Base-by-base conservation (phyloP, 2,329 filamentous ascomycete genomes). In the Cladosporium phlei region DNA sequence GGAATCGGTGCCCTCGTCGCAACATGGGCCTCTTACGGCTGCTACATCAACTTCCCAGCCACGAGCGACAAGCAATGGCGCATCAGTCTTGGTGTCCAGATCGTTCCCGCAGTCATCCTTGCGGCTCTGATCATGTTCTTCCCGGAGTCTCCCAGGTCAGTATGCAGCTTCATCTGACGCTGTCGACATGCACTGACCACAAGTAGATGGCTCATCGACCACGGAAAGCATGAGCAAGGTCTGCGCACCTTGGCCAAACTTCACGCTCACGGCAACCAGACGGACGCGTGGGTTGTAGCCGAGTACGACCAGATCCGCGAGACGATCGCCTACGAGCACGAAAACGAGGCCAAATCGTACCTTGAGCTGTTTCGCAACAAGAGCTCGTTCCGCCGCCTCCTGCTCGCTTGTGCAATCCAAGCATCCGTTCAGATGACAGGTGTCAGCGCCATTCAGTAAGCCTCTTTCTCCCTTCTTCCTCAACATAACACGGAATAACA, bases 371-470 rank as follows among this genome's bases (percentile, higher is more conserved):
- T 88, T 67, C 79, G 61, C 9, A 77, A 78, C 57, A 74, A 70
- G 58, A 80, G 82, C 1, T 81, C 76, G 25, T 86, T 88, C 72
- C 82, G 85, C 24, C 78, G 86, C 12, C 72, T 88, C 5, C 81
- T 88, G 61, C 71, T 89, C 7, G 82, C 82, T 25, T 79, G 77
- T 55, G 74, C 84, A 1, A 68, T 88, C 1, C 85, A 89, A 62
- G 85, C 81, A 0, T 80, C 78, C 0, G 73, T 83, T 3, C 86
- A 89, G 62, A 86, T 89, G 82, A 88, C 85, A 0, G 86, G 85
- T 53, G 82, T 85, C 0, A 79, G 75, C 2, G 82, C 82, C 1
- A 88, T 88, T 53, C 85, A 88, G 60, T 88, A 88, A 65, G 88
- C n/a, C n/a, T n/a, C n/a, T n/a, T n/a, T n/a, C n/a, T n/a, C n/a